Evolutionary conservation across 1,139 yeast species (phyloP), one percentile per base, ranked within the genome.

Genomic region (Suhomyces yuchorum): DNA sequence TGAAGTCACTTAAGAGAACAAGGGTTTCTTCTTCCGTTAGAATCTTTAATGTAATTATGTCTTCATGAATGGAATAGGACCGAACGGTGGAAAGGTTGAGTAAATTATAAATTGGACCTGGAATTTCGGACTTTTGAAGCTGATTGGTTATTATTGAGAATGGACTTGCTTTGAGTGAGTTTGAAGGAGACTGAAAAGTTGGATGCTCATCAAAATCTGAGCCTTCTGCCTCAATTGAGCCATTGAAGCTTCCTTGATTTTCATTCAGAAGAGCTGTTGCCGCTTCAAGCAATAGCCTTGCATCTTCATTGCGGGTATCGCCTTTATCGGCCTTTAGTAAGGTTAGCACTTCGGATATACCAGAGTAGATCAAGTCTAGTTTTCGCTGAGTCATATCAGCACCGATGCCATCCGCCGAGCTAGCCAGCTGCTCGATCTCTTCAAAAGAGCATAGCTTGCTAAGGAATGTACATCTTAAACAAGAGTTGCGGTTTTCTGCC

Each of bases 401-500:
- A 12, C 14, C 36, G 3, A 6, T 9, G 3, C 18, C 14, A n/a
- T 40, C 42, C n/a, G 52, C 53, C 4, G 47, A 46, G 28, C 42
- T 37, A 11, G 52, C 44, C 24, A 33, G 45, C 14, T 43, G 38
- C 44, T 51, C 54, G 20, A 44, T 17, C 18, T 55, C 56, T 51
- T 70, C 74, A 50, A 84, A 78, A 8, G 87, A 81, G 57, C 90
- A 84, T 11, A 62, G 61, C 35, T 71, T 63, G 20, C 71, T 75
- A 44, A 84, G 59, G 18, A 82, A 80, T 3, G 71, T 60, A 55
- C 90, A 84, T 30, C 89, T 61, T 35, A 83, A 63, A 61, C 90
- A 84, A 4, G 80, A 70, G 14, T 67, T 58, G 1, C 78, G 67
- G 42, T 67, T 66, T 8, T 71, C 75, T 17, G 72, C 65, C 1